A percentile compares a stretch with the other conserved stretches of the same genome.
Conservation (phyloP, 495 filamentous ascomycete genomes). For the Lasiosphaeria miniovina region DNA sequence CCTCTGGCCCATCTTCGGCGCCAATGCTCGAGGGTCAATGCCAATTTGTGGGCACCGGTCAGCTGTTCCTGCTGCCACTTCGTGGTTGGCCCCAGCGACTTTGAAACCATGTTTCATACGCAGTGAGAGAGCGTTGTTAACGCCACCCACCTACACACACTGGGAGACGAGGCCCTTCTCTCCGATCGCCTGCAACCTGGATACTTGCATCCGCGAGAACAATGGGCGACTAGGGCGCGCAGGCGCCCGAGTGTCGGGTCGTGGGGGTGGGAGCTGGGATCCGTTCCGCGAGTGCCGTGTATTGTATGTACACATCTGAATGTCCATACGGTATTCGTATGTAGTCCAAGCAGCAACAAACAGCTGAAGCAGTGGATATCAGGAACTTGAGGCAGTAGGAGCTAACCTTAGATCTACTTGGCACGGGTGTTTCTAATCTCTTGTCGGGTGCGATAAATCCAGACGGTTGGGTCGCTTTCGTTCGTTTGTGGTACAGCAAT, state of each 20-base stretch:
- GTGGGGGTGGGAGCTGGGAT: conserved; percentile 12
- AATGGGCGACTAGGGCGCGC: background rate
- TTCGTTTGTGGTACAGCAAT: background rate
- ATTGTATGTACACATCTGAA: background rate
- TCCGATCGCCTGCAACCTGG: background rate
- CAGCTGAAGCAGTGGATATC: too few species aligned
- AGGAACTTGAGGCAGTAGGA: too few species aligned
- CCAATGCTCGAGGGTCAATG: background rate
- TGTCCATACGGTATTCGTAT: background rate
- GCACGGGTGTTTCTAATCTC: background rate
- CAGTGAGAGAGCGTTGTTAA: background rate
- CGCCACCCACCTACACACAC: background rate
- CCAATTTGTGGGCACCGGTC: background rate
- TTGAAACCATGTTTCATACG: conserved; percentile 7
- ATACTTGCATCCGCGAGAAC: conserved; percentile 6
- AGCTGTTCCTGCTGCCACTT: background rate
- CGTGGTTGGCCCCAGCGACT: background rate
- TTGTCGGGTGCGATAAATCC: conserved; percentile 2
- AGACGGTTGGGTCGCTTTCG: conserved; percentile 2
- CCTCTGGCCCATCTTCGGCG: too few species aligned
- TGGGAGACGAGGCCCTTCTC: background rate
- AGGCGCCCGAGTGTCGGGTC: background rate
- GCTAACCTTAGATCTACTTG: background rate
- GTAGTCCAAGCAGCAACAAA: too few species aligned
- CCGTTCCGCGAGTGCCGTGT: too few species aligned